A percentile compares a stretch with the other conserved stretches of the same genome.
These are phyloP conservation scores for Grammothele lineata DNA, from an alignment of 768 basidiomycete species.

Conservation along the genomic window DNA sequence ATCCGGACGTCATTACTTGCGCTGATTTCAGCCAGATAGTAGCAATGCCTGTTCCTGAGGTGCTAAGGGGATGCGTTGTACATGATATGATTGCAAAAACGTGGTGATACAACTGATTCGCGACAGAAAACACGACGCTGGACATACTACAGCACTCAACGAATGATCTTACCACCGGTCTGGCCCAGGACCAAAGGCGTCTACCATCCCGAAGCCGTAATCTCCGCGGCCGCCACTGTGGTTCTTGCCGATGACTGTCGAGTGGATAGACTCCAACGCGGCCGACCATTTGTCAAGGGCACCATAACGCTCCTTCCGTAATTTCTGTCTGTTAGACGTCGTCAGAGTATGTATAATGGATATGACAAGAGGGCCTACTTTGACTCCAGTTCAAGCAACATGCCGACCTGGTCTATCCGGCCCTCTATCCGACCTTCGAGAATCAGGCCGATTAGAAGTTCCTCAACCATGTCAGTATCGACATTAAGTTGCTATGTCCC, in stretches of 20 bases:
- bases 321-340: constrained; percentile 55
- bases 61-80: no score
- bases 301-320: constrained; percentile 82
- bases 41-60: no score
- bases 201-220: constrained; percentile 12
- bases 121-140: constrained; percentile 10
- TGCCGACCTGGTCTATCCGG: constrained; percentile 93
- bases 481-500: constrained; percentile 87
- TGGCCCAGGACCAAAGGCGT: constrained; percentile 2
- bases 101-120: constrained; percentile 4
- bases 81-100: neutral
- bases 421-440: constrained; percentile 97
- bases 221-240: constrained; percentile 31
- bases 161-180: constrained; percentile 6
- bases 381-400: constrained; percentile 85
- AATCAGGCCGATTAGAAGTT: constrained; percentile 88
- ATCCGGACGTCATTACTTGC: no score
- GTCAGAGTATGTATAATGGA: neutral
- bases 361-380: constrained; percentile 47
- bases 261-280: constrained; percentile 73
- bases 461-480: constrained; percentile 87
- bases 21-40: no score
- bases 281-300: constrained; percentile 81
- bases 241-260: constrained; percentile 72
- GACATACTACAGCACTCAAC: neutral